These are phyloP conservation scores for Pseudocercospora ulei DNA, from an alignment of 2,329 filamentous ascomycete species.

Conservation along the genomic window DNA sequence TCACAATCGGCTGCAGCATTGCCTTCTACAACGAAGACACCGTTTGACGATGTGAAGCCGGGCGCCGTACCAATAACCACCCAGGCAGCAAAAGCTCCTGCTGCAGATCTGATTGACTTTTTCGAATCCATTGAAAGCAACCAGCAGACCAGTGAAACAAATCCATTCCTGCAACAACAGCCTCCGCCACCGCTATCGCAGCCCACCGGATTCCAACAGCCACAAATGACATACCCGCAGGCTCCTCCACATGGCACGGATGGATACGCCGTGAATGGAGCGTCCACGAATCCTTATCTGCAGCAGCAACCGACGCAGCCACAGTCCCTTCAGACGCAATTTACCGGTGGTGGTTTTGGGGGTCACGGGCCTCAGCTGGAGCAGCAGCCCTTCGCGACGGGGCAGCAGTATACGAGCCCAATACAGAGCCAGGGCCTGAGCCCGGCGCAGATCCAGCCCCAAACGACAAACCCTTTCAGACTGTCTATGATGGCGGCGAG, in stretches of 20 bases:
- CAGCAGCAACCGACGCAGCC: constrained; percentile 30
- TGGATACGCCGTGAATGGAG: constrained; percentile 15
- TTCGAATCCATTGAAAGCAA: constrained; percentile 89
- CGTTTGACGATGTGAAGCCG: constrained; percentile 23
- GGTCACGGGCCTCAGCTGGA: constrained; percentile 66
- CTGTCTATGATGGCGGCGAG: constrained; percentile 63
- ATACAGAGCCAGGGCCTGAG: constrained; percentile 33
- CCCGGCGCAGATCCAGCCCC: constrained; percentile 35
- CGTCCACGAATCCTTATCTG: constrained; percentile 35
- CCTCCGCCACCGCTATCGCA: constrained; percentile 30
- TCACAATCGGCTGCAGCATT: constrained; percentile 35
- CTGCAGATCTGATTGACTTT: constrained; percentile 80
- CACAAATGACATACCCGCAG: constrained; percentile 20
- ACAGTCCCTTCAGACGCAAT: constrained; percentile 50
- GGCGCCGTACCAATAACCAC: constrained; percentile 19
- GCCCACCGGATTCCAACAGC: constrained; percentile 39
- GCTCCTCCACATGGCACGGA: constrained; percentile 25
- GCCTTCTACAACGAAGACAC: constrained; percentile 34
- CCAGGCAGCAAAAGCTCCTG: constrained; percentile 49
- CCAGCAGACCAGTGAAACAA: constrained; percentile 52
- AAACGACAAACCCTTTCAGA: constrained; percentile 80
- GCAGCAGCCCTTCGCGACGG: constrained; percentile 34
- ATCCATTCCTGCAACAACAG: constrained; percentile 24
- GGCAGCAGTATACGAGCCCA: constrained; percentile 24
- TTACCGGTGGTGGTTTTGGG: constrained; percentile 72